Evolutionary conservation across 2,329 filamentous ascomycete genomes (phyloP).

Genomic region (Drechslerella dactyloides): DNA sequence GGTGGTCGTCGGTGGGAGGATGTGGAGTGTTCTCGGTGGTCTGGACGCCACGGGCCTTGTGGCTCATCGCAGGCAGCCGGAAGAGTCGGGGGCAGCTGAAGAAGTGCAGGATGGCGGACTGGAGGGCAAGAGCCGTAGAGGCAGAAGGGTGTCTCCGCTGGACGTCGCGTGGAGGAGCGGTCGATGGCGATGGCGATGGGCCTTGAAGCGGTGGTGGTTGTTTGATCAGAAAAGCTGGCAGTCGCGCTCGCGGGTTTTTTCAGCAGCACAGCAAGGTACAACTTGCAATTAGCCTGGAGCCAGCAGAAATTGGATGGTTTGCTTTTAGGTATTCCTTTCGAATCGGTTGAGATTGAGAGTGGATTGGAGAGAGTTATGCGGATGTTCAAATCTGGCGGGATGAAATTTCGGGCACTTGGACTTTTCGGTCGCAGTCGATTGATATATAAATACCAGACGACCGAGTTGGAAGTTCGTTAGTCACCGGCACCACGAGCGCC

Average conservation of each 20-base stretch:
- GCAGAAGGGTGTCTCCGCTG: not conserved
- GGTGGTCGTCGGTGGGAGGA: conserved; percentile 8
- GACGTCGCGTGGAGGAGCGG: not conserved
- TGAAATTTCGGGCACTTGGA: not conserved
- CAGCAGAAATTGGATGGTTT: too few relatives aligned
- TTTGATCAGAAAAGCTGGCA: not conserved
- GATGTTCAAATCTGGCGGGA: not conserved
- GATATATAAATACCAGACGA: not conserved
- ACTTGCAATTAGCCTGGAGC: too few relatives aligned
- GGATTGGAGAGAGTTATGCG: not conserved
- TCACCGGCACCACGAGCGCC: not conserved
- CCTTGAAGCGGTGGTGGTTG: not conserved
- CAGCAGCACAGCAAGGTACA: not conserved
- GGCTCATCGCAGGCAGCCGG: conserved; percentile 45
- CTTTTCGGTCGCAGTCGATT: not conserved
- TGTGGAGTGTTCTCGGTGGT: conserved; percentile 22
- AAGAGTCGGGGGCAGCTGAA: not conserved
- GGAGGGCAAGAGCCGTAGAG: not conserved
- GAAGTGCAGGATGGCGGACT: not conserved
- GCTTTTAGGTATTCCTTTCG: too few relatives aligned
- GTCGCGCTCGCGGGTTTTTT: not conserved
- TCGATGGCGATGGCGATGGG: not conserved
- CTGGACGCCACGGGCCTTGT: conserved; percentile 43
- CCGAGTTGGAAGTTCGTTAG: too few relatives aligned
- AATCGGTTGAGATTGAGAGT: not conserved